Evolutionary conservation across 306 rosid species (phyloP).

Genomic region (Rosa persica): DNA sequence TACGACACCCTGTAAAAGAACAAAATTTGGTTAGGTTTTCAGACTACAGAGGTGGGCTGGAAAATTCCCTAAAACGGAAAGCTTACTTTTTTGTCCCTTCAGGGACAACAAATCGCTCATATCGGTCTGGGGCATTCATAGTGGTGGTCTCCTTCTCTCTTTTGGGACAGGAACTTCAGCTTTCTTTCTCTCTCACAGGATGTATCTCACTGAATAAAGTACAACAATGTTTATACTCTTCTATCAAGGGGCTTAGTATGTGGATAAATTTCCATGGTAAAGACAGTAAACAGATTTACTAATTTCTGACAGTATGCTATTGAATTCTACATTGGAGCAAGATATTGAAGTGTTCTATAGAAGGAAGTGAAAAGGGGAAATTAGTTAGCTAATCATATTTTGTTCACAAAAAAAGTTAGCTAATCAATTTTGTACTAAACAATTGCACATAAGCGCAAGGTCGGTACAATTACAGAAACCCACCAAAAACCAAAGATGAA

Average conservation of each 20-base stretch:
- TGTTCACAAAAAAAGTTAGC: no score
- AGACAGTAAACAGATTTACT: background rate
- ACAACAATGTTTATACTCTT: background rate
- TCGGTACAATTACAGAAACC: background rate
- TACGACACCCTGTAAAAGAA: constrained; percentile 66
- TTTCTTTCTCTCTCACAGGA: background rate
- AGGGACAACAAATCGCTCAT: constrained; percentile 92
- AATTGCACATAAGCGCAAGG: no score
- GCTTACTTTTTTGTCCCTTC: constrained; percentile 89
- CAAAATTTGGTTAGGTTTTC: background rate
- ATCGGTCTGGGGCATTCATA: constrained; percentile 96
- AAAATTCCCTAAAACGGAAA: background rate
- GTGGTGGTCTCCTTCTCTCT: constrained; percentile 18
- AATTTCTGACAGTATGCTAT: background rate
- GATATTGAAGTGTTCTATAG: background rate
- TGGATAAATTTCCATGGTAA: background rate
- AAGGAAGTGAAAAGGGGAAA: background rate
- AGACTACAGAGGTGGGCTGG: background rate
- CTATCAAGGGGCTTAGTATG: no score
- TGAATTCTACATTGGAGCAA: background rate
- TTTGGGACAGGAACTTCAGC: background rate
- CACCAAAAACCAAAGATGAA: background rate
- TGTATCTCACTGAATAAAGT: background rate
- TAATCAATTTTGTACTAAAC: background rate
- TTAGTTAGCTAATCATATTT: background rate